phyloP scores from a whole-genome alignment of 2,329 filamentous ascomycete genomes.

The Penicillium verrucosum region DNA sequence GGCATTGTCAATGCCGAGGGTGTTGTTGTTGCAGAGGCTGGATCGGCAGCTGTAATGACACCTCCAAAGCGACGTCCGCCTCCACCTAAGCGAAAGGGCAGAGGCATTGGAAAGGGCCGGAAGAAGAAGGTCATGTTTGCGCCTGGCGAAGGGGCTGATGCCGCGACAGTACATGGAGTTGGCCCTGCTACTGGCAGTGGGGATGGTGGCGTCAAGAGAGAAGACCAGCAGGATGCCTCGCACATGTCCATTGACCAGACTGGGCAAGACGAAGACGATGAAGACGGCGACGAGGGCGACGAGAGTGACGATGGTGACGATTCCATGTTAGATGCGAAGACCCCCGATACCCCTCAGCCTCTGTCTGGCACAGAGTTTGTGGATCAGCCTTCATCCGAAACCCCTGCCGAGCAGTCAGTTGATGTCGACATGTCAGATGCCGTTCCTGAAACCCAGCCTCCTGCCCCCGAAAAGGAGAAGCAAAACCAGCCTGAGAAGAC shows the following conservation, averaged over 20 bases:
- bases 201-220: conserved; percentile 38
- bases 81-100: conserved; percentile 76
- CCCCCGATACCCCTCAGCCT: conserved; percentile 38
- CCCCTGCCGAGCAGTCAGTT: conserved; percentile 14
- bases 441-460: conserved; percentile 8
- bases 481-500: conserved; percentile 1
- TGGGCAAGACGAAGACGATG: conserved; percentile 48
- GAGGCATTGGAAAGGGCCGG: conserved; percentile 72
- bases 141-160: conserved; percentile 43
- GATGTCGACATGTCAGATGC: conserved; percentile 24
- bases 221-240: conserved; percentile 42
- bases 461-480: background rate
- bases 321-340: conserved; percentile 46
- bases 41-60: conserved; percentile 45
- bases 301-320: conserved; percentile 53
- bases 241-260: conserved; percentile 41
- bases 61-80: conserved; percentile 63
- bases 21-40: conserved; percentile 53
- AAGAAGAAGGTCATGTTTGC: conserved; percentile 68
- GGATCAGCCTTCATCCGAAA: conserved; percentile 14
- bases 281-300: conserved; percentile 49
- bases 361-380: conserved; percentile 25
- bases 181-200: conserved; percentile 39
- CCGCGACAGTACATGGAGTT: conserved; percentile 35
- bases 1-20: conserved; percentile 61